Evolutionary conservation across 75 land plant species (phyloP).

Genomic region (Azolla pinnata): DNA sequence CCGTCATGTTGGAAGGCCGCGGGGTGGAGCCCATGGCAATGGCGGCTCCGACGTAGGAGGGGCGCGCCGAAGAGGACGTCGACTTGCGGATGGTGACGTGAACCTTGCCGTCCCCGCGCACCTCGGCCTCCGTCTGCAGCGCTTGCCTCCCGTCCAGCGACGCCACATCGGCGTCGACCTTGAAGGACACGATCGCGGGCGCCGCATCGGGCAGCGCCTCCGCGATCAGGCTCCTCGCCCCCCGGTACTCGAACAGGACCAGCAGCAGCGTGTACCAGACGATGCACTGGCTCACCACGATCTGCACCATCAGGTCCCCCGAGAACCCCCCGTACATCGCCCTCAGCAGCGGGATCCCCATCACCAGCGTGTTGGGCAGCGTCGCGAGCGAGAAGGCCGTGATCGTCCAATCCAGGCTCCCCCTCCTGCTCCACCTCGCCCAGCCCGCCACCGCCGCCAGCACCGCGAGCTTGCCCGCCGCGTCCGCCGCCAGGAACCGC

Average conservation of each 20-base stretch:
- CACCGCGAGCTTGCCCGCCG: constrained; percentile 39
- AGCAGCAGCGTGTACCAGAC: constrained; percentile 66
- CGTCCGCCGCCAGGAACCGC: constrained; percentile 41
- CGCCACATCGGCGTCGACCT: constrained; percentile 45
- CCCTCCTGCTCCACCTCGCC: constrained; percentile 20
- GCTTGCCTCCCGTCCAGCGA: constrained; percentile 71
- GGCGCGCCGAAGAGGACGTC: constrained; percentile 29
- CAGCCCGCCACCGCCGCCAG: constrained; percentile 19
- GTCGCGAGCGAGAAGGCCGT: constrained; percentile 57
- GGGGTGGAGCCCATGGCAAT: constrained; percentile 23
- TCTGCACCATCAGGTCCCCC: constrained; percentile 34
- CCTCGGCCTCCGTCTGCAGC: constrained; percentile 67
- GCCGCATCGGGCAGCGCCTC: constrained; percentile 49
- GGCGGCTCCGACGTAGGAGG: background rate
- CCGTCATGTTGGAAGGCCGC: constrained; percentile 66
- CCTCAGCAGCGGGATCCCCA: constrained; percentile 56
- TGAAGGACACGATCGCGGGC: constrained; percentile 35
- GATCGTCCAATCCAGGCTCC: constrained; percentile 45
- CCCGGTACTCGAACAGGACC: constrained; percentile 53
- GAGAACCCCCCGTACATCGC: constrained; percentile 57
- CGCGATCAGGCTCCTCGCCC: constrained; percentile 31
- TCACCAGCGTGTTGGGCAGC: constrained; percentile 55
- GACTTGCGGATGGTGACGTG: constrained; percentile 88
- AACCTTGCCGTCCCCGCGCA: constrained; percentile 85
- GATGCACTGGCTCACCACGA: constrained; percentile 58